Conservation (phyloP, 768 basidiomycete genomes). For the Fibroporia radiculosa region DNA sequence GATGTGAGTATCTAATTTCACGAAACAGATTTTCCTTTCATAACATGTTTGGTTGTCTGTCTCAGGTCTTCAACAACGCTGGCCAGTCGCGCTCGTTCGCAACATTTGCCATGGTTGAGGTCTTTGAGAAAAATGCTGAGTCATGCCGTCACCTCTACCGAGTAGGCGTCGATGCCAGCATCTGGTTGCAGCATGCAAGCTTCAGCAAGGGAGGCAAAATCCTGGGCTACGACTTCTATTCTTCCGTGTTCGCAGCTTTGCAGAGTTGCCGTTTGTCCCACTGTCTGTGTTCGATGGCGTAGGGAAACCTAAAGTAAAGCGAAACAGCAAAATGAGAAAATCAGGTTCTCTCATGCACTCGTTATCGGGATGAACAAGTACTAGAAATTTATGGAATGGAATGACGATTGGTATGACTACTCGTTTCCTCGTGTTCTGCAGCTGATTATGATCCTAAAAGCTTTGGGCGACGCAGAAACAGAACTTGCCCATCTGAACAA, state of each 20-base stretch:
- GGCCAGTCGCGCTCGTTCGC: conserved; percentile 30
- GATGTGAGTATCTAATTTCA: conserved; percentile 16
- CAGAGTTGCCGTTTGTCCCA: conserved; percentile 31
- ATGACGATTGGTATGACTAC: conserved; percentile 19
- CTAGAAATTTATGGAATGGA: conserved; percentile 21
- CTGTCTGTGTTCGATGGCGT: conserved; percentile 43
- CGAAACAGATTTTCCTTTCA: background rate
- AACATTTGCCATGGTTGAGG: conserved; percentile 30
- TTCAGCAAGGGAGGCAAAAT: conserved; percentile 27
- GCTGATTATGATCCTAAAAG: conserved; percentile 18
- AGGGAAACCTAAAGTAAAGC: conserved; percentile 32
- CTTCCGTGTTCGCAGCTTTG: conserved; percentile 31
- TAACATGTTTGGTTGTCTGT: too few relatives aligned
- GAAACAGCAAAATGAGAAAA: conserved; percentile 25
- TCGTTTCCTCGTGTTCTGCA: background rate
- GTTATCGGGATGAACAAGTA: conserved; percentile 14
- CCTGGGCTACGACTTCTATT: conserved; percentile 37
- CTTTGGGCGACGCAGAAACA: conserved; percentile 42
- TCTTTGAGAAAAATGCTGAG: conserved; percentile 30
- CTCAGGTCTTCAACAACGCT: conserved; percentile 32
- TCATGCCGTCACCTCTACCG: conserved; percentile 29
- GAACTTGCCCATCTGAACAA: conserved; percentile 37
- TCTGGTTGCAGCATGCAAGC: conserved; percentile 25
- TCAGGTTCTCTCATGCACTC: conserved; percentile 16
- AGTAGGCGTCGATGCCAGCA: conserved; percentile 35